phyloP scores from a whole-genome alignment of 2,329 filamentous ascomycete genomes.

The Talaromyces sp. region DNA sequence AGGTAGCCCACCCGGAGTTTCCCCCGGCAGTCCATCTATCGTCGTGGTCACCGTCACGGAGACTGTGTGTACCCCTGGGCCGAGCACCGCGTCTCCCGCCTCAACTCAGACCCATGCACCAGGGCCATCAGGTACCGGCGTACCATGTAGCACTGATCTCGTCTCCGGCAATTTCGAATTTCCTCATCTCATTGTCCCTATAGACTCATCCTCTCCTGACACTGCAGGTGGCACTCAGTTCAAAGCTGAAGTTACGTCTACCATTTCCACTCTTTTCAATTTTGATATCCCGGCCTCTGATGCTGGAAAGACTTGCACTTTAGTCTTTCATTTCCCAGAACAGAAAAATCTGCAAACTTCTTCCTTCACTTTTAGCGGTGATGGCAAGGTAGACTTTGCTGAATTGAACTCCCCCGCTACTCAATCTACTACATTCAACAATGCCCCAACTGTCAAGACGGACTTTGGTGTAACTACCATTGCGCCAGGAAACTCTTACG shows the following conservation, averaged over 20 bases:
- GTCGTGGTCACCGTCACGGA: no score
- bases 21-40: slow-evolving; percentile 1
- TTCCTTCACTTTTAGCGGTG: slow-evolving; percentile 54
- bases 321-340: slow-evolving; percentile 64
- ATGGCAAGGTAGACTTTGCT: slow-evolving; percentile 54
- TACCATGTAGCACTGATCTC: slow-evolving; percentile 46
- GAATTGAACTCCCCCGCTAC: slow-evolving; percentile 48
- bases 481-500: slow-evolving; percentile 54
- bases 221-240: slow-evolving; percentile 53
- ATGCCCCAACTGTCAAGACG: slow-evolving; percentile 47
- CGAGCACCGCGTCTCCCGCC: slow-evolving; percentile 3
- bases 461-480: slow-evolving; percentile 49
- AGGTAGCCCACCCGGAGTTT: not conserved
- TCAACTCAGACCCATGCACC: slow-evolving; percentile 5
- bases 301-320: slow-evolving; percentile 58
- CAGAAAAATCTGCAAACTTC: slow-evolving; percentile 59
- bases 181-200: slow-evolving; percentile 62
- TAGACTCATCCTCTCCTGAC: slow-evolving; percentile 55
- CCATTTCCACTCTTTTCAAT: slow-evolving; percentile 62
- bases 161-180: slow-evolving; percentile 49
- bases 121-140: slow-evolving; percentile 11
- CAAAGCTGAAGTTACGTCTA: slow-evolving; percentile 55
- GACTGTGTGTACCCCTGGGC: no score
- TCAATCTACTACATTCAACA: slow-evolving; percentile 53
- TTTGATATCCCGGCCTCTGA: slow-evolving; percentile 61